Conservation (phyloP, 306 rosid genomes). For the Begonia peltatifolia region DNA sequence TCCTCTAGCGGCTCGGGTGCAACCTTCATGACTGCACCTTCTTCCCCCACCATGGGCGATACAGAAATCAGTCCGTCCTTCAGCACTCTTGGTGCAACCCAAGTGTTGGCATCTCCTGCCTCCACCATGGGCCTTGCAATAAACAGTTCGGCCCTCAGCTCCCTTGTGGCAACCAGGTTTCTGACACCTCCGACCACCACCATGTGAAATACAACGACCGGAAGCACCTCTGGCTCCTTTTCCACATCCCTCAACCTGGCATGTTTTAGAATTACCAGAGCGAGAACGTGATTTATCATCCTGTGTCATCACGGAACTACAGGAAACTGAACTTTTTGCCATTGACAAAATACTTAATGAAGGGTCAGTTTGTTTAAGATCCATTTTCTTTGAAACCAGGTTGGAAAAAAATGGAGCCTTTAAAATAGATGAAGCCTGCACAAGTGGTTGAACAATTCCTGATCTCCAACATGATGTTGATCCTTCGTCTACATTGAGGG, state of each 20-base stretch:
- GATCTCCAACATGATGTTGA: constrained; percentile 53
- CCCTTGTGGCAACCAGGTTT: constrained; percentile 90
- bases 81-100: constrained; percentile 96
- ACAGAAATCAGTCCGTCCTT: constrained; percentile 90
- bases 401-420: constrained; percentile 25
- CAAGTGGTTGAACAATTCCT: constrained; percentile 19
- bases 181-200: constrained; percentile 93
- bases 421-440: constrained; percentile 18
- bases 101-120: constrained; percentile 82
- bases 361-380: constrained; percentile 28
- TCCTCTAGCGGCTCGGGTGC: constrained; percentile 90
- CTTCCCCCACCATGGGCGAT: constrained; percentile 98
- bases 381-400: constrained; percentile 29
- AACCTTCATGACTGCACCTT: constrained; percentile 66
- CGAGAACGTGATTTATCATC: constrained; percentile 37
- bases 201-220: constrained; percentile 89
- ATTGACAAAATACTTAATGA: constrained; percentile 30
- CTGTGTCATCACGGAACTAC: constrained; percentile 54
- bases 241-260: constrained; percentile 87
- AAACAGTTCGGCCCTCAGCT: constrained; percentile 91
- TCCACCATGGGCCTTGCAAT: constrained; percentile 97
- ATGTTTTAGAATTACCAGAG: constrained; percentile 44
- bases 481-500: constrained; percentile 54
- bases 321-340: constrained; percentile 68
- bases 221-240: constrained; percentile 98